Evolutionary conservation across 1,284 basidiomycete genomes (phyloP).

Genomic region (Rhodotorula sp.): DNA sequence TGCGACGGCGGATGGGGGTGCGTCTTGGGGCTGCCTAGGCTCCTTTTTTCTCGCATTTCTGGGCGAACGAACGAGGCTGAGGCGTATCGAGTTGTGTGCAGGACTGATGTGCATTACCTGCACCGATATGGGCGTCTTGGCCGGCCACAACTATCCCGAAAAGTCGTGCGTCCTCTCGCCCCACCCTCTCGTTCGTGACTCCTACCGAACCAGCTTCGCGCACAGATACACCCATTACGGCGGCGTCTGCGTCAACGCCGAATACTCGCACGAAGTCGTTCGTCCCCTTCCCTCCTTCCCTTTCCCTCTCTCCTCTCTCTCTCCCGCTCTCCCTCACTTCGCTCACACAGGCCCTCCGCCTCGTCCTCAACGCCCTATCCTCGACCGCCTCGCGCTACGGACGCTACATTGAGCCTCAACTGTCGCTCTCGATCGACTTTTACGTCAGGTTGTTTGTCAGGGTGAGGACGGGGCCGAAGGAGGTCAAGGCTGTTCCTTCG

Average conservation of each 20-base stretch:
- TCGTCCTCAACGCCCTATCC: conserved; percentile 81
- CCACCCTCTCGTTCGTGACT: neutral
- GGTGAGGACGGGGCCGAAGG: conserved; percentile 70
- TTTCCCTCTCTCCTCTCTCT: neutral
- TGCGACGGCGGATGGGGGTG: conserved; percentile 79
- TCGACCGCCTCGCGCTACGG: conserved; percentile 88
- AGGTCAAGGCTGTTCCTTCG: conserved; percentile 82
- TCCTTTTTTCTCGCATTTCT: neutral
- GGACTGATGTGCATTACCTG: conserved; percentile 94
- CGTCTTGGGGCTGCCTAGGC: no score
- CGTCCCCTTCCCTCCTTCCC: neutral
- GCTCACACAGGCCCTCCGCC: conserved; percentile 61
- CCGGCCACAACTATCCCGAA: conserved; percentile 91
- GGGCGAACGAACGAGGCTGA: neutral
- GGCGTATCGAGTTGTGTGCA: conserved; percentile 46
- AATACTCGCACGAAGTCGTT: conserved; percentile 88
- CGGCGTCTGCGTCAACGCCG: conserved; percentile 83
- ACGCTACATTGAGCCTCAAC: conserved; percentile 82
- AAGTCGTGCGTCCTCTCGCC: conserved; percentile 67
- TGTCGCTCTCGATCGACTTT: conserved; percentile 95
- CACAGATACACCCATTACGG: conserved; percentile 90
- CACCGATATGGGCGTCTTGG: conserved; percentile 90
- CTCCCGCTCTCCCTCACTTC: conserved; percentile 45
- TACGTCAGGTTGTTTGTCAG: conserved; percentile 91
- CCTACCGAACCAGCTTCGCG: neutral